phyloP scores from a whole-genome alignment of 179 eudicot genomes.

The Beta macrorhiza region DNA sequence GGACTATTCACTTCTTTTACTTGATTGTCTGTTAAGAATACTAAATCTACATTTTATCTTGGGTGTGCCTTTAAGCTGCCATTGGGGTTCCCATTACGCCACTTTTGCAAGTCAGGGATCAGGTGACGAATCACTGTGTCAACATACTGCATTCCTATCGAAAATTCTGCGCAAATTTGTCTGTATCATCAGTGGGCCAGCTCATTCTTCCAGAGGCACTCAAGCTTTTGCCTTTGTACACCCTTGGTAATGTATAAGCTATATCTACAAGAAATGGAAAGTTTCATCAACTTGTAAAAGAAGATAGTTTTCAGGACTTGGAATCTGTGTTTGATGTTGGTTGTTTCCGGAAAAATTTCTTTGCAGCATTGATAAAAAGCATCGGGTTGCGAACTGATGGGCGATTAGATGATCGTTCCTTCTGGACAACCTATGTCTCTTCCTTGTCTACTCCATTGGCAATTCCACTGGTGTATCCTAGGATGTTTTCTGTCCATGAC shows the following conservation, averaged over 20 bases:
- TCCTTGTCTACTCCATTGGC: conserved; percentile 68
- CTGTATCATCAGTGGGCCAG: conserved; percentile 82
- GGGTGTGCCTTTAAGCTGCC: conserved; percentile 55
- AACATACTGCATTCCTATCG: conserved; percentile 81
- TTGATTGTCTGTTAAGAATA: conserved; percentile 5
- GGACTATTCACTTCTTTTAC: not conserved
- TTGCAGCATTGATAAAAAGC: conserved; percentile 75
- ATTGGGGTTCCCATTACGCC: conserved; percentile 63
- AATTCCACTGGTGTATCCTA: conserved; percentile 91
- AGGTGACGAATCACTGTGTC: conserved; percentile 78
- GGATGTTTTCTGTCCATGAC: conserved; percentile 84
- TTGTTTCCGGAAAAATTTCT: not conserved
- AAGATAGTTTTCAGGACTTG: not conserved
- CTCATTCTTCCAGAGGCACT: conserved; percentile 99
- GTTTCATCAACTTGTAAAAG: not conserved
- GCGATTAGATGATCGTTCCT: conserved; percentile 71
- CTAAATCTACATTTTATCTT: conserved; percentile 20
- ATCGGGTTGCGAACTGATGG: conserved; percentile 69
- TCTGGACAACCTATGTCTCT: conserved; percentile 71
- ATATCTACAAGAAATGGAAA: not conserved
- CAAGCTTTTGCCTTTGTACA: conserved; percentile 83
- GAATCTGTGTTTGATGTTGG: not conserved
- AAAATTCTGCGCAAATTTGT: conserved; percentile 74
- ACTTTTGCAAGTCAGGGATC: conserved; percentile 78
- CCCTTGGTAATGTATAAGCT: conserved; percentile 59